Conservation (phyloP, 2,329 filamentous ascomycete species). For the Nakataea oryzae region DNA sequence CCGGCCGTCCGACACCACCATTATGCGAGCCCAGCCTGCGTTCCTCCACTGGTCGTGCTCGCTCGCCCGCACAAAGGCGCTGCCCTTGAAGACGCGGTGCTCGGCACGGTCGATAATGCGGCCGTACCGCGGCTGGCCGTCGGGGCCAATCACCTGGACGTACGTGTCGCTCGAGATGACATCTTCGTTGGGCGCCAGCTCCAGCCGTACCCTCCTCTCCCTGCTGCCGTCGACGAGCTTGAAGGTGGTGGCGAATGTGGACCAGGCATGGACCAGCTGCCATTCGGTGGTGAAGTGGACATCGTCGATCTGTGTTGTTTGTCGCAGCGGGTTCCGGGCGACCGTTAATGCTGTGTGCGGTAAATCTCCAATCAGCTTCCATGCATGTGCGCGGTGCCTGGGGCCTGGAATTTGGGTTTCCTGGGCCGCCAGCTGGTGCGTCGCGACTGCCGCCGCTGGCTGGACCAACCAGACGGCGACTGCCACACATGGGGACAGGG, state of each 20-base stretch:
- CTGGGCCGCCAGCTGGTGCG: background rate
- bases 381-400: no score
- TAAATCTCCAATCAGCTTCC: background rate
- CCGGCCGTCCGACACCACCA: conserved; percentile 64
- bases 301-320: conserved; percentile 63
- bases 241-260: conserved; percentile 78
- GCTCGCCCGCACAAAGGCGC: conserved; percentile 55
- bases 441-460: background rate
- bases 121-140: conserved; percentile 60
- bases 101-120: conserved; percentile 52
- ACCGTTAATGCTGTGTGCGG: conserved; percentile 48
- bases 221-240: conserved; percentile 56
- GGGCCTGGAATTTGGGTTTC: background rate
- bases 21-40: conserved; percentile 79
- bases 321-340: conserved; percentile 64
- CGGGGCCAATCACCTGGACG: conserved; percentile 58
- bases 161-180: conserved; percentile 68
- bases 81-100: conserved; percentile 78
- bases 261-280: conserved; percentile 68
- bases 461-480: background rate
- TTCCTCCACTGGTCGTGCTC: conserved; percentile 59
- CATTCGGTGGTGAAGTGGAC: conserved; percentile 69
- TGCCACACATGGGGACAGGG: no score
- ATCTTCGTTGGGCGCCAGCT: conserved; percentile 83
- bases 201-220: conserved; percentile 62